phyloP scores from a whole-genome alignment of 768 basidiomycete genomes.

The Suillus discolor region DNA sequence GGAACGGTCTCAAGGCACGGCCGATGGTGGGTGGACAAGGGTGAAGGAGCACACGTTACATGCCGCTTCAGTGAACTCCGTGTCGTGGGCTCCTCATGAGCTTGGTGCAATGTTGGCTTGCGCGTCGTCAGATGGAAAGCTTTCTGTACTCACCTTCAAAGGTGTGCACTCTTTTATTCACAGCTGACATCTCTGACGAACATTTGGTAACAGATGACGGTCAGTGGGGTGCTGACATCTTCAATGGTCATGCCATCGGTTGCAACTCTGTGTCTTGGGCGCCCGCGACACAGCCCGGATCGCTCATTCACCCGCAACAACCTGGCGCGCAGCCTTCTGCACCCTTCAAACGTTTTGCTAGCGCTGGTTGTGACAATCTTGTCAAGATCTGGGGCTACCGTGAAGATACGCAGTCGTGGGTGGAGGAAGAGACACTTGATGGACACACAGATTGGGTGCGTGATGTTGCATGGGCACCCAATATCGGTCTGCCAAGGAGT shows the following conservation, averaged over 20 bases:
- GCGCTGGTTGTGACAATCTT: conserved; percentile 94
- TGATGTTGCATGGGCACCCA: conserved; percentile 99
- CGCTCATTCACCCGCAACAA: conserved; percentile 74
- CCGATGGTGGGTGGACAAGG: conserved; percentile 78
- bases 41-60: conserved; percentile 96
- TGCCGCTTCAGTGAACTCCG: conserved; percentile 94
- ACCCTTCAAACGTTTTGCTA: conserved; percentile 91
- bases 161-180: conserved; percentile 52
- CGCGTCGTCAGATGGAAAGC: conserved; percentile 94
- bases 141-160: conserved; percentile 96
- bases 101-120: conserved; percentile 96
- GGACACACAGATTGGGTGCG: conserved; percentile 98
- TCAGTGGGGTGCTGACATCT: conserved; percentile 93
- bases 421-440: conserved; percentile 86
- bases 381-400: conserved; percentile 93
- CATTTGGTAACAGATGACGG: conserved; percentile 73
- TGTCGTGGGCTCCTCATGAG: conserved; percentile 99
- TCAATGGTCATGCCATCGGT: conserved; percentile 94
- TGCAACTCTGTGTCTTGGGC: conserved; percentile 99
- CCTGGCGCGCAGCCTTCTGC: conserved; percentile 36
- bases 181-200: not conserved
- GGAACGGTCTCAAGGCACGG: conserved; percentile 64
- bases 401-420: conserved; percentile 87
- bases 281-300: conserved; percentile 85
- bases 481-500: conserved; percentile 90